A percentile compares a stretch with the other conserved stretches of the same genome.
These are phyloP conservation scores for Acarospora socialis DNA, from an alignment of 2,329 filamentous ascomycete species.

Conservation along the genomic window DNA sequence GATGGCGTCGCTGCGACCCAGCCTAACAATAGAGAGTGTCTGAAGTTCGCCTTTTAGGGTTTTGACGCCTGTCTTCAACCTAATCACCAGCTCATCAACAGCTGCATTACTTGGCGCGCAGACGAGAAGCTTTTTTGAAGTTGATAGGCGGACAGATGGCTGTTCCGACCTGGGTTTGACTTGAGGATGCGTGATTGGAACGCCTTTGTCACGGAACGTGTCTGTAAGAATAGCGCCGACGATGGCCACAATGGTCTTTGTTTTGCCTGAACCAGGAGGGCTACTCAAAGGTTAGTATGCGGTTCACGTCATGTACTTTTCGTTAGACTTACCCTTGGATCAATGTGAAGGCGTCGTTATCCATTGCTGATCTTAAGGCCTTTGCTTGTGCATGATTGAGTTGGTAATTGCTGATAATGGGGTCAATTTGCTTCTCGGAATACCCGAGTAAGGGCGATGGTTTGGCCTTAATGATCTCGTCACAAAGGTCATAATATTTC, in stretches of 20 bases:
- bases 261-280: slow-evolving; percentile 93
- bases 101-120: slow-evolving; percentile 98
- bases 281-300: slow-evolving; percentile 27
- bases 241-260: slow-evolving; percentile 94
- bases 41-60: slow-evolving; percentile 57
- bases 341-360: slow-evolving; percentile 93
- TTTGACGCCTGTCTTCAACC: slow-evolving; percentile 76
- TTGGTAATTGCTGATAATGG: slow-evolving; percentile 60
- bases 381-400: slow-evolving; percentile 83
- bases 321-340: slow-evolving; percentile 60
- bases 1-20: slow-evolving; percentile 85
- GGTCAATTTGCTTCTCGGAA: slow-evolving; percentile 54
- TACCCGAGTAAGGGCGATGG: slow-evolving; percentile 81
- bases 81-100: slow-evolving; percentile 87
- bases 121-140: slow-evolving; percentile 74
- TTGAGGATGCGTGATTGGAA: slow-evolving; percentile 32
- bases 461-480: slow-evolving; percentile 77
- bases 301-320: slow-evolving; percentile 7
- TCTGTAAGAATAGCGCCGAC: slow-evolving; percentile 71
- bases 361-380: slow-evolving; percentile 78
- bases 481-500: slow-evolving; percentile 90
- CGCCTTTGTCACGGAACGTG: slow-evolving; percentile 34
- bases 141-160: slow-evolving; percentile 22
- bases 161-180: slow-evolving; percentile 11
- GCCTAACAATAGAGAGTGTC: slow-evolving; percentile 73